A percentile compares a stretch with the other conserved stretches of the same genome.
Evolutionary conservation across 495 filamentous ascomycete species (phyloP).

Genomic region (Aspergillus egyptiacus): DNA sequence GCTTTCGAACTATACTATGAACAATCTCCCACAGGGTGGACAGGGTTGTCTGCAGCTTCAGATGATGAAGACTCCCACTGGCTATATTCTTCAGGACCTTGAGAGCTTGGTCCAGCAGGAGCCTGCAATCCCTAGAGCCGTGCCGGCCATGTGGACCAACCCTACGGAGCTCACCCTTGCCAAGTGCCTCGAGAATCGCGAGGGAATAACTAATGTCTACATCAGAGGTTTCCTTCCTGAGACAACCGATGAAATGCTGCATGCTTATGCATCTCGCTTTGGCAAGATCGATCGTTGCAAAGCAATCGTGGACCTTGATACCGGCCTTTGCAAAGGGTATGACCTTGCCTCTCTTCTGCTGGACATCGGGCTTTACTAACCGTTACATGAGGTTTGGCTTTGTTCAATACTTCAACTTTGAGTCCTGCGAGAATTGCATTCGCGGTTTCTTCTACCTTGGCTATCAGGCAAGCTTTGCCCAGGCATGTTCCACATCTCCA

Average conservation of each 20-base stretch:
- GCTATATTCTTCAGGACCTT: conserved; percentile 58
- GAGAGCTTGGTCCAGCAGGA: conserved; percentile 65
- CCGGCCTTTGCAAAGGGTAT: conserved; percentile 91
- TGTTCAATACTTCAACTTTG: conserved; percentile 81
- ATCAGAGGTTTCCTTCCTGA: conserved; percentile 91
- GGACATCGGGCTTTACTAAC: neutral
- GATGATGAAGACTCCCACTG: conserved; percentile 44
- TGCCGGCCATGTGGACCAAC: conserved; percentile 76
- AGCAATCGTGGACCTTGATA: conserved; percentile 90
- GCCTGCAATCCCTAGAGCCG: conserved; percentile 79
- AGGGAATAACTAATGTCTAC: conserved; percentile 89
- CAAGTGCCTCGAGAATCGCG: conserved; percentile 85
- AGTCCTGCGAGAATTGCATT: conserved; percentile 91
- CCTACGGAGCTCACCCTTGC: conserved; percentile 72
- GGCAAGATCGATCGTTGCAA: conserved; percentile 90
- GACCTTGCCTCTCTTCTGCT: conserved; percentile 15
- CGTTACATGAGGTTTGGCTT: conserved; percentile 74
- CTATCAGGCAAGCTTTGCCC: conserved; percentile 94
- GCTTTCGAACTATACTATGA: conserved; percentile 23
- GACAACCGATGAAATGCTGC: conserved; percentile 85
- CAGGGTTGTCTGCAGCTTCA: conserved; percentile 29
- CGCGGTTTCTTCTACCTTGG: conserved; percentile 89
- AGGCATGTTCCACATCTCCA: conserved; percentile 42
- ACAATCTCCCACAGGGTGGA: conserved; percentile 20
- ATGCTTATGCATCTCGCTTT: conserved; percentile 76